phyloP scores from a whole-genome alignment of 2,329 filamentous ascomycete genomes.

The Calonectria henricotiae region DNA sequence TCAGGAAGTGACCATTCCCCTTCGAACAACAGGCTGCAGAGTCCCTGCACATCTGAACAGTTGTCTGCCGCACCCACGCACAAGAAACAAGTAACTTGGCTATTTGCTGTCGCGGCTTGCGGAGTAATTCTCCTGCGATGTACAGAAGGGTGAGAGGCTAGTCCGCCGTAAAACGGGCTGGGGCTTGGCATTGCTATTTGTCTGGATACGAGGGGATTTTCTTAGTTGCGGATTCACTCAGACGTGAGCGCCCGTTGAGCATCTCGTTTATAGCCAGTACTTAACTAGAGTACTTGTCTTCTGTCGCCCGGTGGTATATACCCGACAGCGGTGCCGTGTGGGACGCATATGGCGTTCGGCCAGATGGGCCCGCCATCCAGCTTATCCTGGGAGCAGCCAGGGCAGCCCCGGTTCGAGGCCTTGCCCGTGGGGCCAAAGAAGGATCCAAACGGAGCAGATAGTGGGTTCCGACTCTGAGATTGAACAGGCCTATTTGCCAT shows the following conservation, averaged over 20 bases:
- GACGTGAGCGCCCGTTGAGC: slow-evolving; percentile 18
- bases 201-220: slow-evolving; percentile 11
- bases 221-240: slow-evolving; percentile 12
- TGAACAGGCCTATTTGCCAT: slow-evolving; percentile 37
- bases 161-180: not conserved
- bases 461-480: slow-evolving; percentile 13
- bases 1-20: slow-evolving; percentile 35
- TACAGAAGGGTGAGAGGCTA: not conserved
- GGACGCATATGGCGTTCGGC: slow-evolving; percentile 49
- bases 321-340: slow-evolving; percentile 47
- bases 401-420: slow-evolving; percentile 43
- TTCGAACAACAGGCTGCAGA: slow-evolving; percentile 37
- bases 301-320: slow-evolving; percentile 27
- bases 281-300: slow-evolving; percentile 22
- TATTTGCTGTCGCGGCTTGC: not conserved
- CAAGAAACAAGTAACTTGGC: slow-evolving; percentile 17
- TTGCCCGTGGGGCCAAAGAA: slow-evolving; percentile 47
- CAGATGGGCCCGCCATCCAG: slow-evolving; percentile 48
- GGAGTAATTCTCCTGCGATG: not conserved
- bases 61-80: slow-evolving; percentile 28
- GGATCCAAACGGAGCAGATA: slow-evolving; percentile 40
- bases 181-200: slow-evolving; percentile 17
- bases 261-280: slow-evolving; percentile 23
- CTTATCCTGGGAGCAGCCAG: slow-evolving; percentile 45
- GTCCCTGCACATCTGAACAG: slow-evolving; percentile 35